A percentile compares a stretch with the other conserved stretches of the same genome.
These are phyloP conservation scores for Populus tremula DNA, from an alignment of 345 rosid species.

Conservation along the genomic window DNA sequence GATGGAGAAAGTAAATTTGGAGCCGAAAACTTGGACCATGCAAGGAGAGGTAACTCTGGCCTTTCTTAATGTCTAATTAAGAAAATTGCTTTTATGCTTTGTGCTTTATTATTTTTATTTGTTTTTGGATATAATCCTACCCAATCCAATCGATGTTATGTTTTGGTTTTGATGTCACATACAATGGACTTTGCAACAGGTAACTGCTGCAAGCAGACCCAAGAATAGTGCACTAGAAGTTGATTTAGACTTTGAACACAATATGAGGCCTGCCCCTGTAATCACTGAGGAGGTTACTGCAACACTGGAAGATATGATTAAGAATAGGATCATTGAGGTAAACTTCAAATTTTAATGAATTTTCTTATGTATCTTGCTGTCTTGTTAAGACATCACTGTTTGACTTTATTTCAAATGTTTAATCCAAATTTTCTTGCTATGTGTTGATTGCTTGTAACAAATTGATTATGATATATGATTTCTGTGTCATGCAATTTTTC, in stretches of 20 bases:
- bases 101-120: background rate
- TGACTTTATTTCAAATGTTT: background rate
- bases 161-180: background rate
- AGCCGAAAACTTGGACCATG: slow-evolving; percentile 93
- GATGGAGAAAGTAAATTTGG: slow-evolving; percentile 88
- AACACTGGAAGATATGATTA: slow-evolving; percentile 81
- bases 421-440: too few species aligned
- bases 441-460: background rate
- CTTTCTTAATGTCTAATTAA: background rate
- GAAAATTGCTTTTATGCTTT: background rate
- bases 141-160: background rate
- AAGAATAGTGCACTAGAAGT: slow-evolving; percentile 93
- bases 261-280: slow-evolving; percentile 85
- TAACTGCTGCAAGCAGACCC: slow-evolving; percentile 84
- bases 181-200: slow-evolving; percentile 37
- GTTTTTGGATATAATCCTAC: background rate
- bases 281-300: slow-evolving; percentile 93
- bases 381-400: background rate
- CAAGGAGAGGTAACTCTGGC: slow-evolving; percentile 78
- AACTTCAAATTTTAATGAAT: background rate
- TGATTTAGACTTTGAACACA: slow-evolving; percentile 94
- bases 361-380: background rate
- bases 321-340: slow-evolving; percentile 74
- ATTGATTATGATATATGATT: background rate
- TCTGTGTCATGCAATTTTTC: background rate